Base-by-base conservation (phyloP, 768 basidiomycete genomes). In the Hypholoma sublateritium region DNA sequence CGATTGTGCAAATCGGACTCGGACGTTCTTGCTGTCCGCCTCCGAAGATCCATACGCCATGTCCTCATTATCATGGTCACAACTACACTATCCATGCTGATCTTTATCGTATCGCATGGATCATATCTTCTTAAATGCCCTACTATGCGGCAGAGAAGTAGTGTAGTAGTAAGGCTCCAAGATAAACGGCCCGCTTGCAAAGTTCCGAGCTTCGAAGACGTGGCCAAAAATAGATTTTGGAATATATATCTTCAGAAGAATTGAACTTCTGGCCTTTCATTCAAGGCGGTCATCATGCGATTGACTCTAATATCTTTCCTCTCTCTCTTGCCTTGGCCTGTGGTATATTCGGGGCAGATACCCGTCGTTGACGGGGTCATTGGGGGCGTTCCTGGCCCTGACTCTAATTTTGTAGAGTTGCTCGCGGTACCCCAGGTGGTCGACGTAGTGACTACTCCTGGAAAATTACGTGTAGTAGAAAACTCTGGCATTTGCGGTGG, bases 401-500 rank as follows among this genome's bases (percentile, higher is more conserved):
- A 58, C 5, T 46, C 47, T 9, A 21, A 34, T 17, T 65, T 16
- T 48, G 42, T 35, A 6, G 37, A 47, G 25, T 34, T 43, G 22
- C 22, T 55, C 39, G 42, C 55, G 57, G 49, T 13, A 22, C 60
- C 35, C n/a, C 51, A 25, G 43, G 45, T 17, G 43, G 39, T 8
- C 55, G 56, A 50, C 67, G 16, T 56, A n/a, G 68, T 70, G n/a
- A 72, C 70, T 5, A 75, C 71, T 3, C 79, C 82, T 9, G 83
- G 82, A 25, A 73, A 77, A 60, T 74, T 87, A 36, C 79, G 85
- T 5, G 74, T 82, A 16, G 75, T 78, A 2, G 81, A 86, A 62
- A 86, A 87, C 60, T 84, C 84, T 5, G 83, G 84, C 7, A 67
- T 87, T 36, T 87, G 86, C 67, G 82, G 82, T 82, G 4, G 16